phyloP scores from a whole-genome alignment of 805 yeast genomes.

The Saccharomycopsis javanensis region DNA sequence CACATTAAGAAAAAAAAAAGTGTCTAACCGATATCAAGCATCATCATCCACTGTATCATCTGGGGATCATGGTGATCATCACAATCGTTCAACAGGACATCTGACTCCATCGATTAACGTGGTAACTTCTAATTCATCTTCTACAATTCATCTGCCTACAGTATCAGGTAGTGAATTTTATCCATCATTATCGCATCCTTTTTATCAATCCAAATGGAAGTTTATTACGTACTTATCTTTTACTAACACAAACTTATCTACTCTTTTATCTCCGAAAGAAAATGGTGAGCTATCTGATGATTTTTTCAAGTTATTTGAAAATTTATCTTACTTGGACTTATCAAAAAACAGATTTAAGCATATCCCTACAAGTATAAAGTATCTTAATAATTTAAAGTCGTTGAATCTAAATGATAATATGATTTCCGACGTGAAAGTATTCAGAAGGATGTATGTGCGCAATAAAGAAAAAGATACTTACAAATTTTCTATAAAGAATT shows the following conservation, averaged over 20 bases:
- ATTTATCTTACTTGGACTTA: conserved; percentile 39
- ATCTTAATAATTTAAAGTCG: conserved; percentile 39
- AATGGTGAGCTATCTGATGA: conserved; percentile 11
- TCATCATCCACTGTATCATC: not conserved
- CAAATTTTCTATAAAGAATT: conserved; percentile 21
- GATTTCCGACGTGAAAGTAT: conserved; percentile 28
- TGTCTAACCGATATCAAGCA: not conserved
- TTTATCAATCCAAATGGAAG: conserved; percentile 27
- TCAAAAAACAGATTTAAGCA: conserved; percentile 42
- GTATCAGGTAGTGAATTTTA: not conserved
- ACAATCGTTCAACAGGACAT: not conserved
- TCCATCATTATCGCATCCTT: conserved; percentile 6
- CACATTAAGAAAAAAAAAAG: conserved; percentile 12
- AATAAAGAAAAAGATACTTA: conserved; percentile 8
- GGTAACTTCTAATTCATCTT: not conserved
- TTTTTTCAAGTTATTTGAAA: conserved; percentile 25
- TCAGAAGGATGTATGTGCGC: conserved; percentile 20
- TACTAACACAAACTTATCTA: conserved; percentile 31
- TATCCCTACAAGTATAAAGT: conserved; percentile 45
- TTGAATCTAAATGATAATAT: conserved; percentile 43
- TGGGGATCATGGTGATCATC: not conserved
- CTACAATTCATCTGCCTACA: not conserved
- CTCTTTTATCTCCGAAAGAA: conserved; percentile 22
- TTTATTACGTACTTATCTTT: conserved; percentile 33
- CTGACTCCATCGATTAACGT: not conserved